Evolutionary conservation across 768 basidiomycete species (phyloP), one percentile per base, ranked within the genome.

Genomic region (Solioccasus polychromus): DNA sequence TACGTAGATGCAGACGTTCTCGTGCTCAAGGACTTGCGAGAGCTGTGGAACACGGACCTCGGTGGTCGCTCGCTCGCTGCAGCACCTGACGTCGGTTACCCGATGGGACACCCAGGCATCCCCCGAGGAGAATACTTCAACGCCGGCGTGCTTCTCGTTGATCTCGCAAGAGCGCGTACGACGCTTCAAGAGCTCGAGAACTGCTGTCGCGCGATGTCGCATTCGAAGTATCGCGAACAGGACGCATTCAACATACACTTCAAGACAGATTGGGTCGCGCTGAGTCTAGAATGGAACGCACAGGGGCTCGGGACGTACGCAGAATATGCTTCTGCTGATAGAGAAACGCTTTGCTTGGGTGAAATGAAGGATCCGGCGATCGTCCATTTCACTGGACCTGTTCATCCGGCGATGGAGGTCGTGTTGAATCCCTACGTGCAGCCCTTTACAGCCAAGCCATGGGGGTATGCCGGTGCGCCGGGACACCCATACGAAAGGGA

Each of bases 371-470:
- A 75, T 30, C 72, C 76, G 0, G 52, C 51, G 9, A 71, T 82
- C 48, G 75, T 81, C 11, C 80, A 80, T 53, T 82, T 82, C 61
- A 79, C 79, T 3, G 79, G 80, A 2, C 74, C 79, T 2, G 65
- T 78, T 23, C 66, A 79, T 57, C 78, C 79, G 1, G 50, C 56
- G 5, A 35, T 79, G 48, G 68, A 61, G 7, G 62, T 68, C 5
- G 71, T 79, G 10, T 55, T 80, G 50, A 78, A 78, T 54, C 72
- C 73, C 2, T 74, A 67, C 44, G 68, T 77, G n/a, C 78, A 75
- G 51, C 79, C 77, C 4, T 75, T 64, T 47, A 74, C 73, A 2
- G 67, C 77, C 8, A 82, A 80, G 49, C 78, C 78, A 1, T 80
- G 80, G 79, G 77, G 77, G 3, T 80, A 79, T 46, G 66, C 73